phyloP scores from a whole-genome alignment of 2,329 filamentous ascomycete genomes.

The Nakataea oryzae region DNA sequence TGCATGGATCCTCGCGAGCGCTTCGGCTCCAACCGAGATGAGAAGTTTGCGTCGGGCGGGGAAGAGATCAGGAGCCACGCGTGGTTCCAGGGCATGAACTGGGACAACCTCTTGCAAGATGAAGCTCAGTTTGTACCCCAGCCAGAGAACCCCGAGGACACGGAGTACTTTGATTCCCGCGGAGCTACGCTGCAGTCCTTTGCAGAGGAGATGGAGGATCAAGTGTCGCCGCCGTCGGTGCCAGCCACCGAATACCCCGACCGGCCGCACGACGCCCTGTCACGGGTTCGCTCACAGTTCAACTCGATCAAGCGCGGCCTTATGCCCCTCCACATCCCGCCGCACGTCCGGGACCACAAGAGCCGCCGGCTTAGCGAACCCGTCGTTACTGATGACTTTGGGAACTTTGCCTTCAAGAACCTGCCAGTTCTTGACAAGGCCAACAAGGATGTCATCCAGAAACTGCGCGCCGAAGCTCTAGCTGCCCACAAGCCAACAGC shows the following conservation, averaged over 20 bases:
- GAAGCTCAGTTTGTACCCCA: constrained; percentile 93
- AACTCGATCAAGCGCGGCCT: constrained; percentile 81
- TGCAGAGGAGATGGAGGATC: constrained; percentile 88
- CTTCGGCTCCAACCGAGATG: constrained; percentile 75
- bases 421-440: constrained; percentile 92
- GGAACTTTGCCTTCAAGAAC: constrained; percentile 95
- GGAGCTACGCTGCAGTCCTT: constrained; percentile 90
- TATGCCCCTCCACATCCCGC: constrained; percentile 93
- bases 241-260: constrained; percentile 72
- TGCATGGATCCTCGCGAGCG: constrained; percentile 74
- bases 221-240: constrained; percentile 62
- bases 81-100: constrained; percentile 83
- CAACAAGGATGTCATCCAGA: constrained; percentile 98
- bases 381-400: constrained; percentile 82
- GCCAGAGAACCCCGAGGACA: constrained; percentile 89
- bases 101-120: constrained; percentile 86
- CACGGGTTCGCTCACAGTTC: constrained; percentile 77
- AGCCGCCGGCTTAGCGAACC: constrained; percentile 86
- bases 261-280: constrained; percentile 87
- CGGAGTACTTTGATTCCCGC: constrained; percentile 90
- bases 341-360: constrained; percentile 86
- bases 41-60: constrained; percentile 73
- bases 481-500: constrained; percentile 47
- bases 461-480: constrained; percentile 83
- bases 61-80: constrained; percentile 82